These are phyloP conservation scores for Nitzschia sp. DNA, from an alignment of 108 stramenopile species.

Conservation along the genomic window DNA sequence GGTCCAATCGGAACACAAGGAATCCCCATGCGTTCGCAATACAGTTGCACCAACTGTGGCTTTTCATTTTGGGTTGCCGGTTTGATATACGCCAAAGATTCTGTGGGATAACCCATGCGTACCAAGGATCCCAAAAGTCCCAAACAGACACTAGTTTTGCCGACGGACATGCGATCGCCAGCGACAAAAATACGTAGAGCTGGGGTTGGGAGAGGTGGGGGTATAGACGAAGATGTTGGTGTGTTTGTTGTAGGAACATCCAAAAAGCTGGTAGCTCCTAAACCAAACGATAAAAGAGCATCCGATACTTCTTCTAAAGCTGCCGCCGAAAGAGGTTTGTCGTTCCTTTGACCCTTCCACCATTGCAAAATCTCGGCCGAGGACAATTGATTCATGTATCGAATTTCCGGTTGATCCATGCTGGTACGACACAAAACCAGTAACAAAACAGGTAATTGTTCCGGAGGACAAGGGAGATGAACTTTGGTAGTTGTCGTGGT, in stretches of 20 bases:
- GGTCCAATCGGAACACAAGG: slow-evolving; percentile 85
- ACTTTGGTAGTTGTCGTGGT: not conserved
- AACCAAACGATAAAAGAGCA: not conserved
- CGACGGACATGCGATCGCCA: slow-evolving; percentile 88
- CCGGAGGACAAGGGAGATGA: slow-evolving; percentile 20
- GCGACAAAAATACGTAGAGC: slow-evolving; percentile 78
- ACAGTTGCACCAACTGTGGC: slow-evolving; percentile 83
- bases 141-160: slow-evolving; percentile 92
- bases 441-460: slow-evolving; percentile 26
- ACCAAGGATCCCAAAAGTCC: slow-evolving; percentile 70
- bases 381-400: slow-evolving; percentile 19
- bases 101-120: slow-evolving; percentile 47
- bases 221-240: not conserved
- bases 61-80: slow-evolving; percentile 96
- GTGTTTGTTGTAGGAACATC: not conserved
- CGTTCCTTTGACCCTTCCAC: slow-evolving; percentile 6
- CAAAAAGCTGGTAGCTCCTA: not conserved
- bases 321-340: not conserved
- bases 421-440: slow-evolving; percentile 5
- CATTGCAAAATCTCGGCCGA: slow-evolving; percentile 1
- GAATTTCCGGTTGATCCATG: slow-evolving; percentile 5
- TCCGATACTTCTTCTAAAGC: not conserved
- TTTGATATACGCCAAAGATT: slow-evolving; percentile 93
- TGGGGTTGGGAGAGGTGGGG: slow-evolving; percentile 1
- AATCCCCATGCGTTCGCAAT: slow-evolving; percentile 84